A percentile compares a stretch with the other conserved stretches of the same genome.
Conservation (phyloP, 441 rosid genomes). For the Theobroma grandiflorum region DNA sequence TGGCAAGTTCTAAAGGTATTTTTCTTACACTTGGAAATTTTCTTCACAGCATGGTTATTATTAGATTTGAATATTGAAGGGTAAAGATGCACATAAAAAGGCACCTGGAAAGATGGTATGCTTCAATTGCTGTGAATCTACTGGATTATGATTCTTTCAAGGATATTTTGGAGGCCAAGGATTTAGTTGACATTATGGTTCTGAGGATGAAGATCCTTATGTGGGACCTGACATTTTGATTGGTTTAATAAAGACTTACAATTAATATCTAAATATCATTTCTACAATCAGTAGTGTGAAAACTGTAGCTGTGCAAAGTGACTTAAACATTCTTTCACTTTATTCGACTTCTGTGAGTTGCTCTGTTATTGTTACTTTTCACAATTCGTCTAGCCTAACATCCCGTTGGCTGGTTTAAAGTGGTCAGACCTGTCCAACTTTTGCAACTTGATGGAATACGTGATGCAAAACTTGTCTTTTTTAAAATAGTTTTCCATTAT, state of each 20-base stretch:
- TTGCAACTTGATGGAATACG: neutral
- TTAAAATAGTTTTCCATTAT: neutral
- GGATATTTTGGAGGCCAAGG: slow-evolving; percentile 2
- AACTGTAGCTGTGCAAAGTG: neutral
- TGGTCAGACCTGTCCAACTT: slow-evolving; percentile 10
- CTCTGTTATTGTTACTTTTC: neutral
- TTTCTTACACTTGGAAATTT: slow-evolving; percentile 13
- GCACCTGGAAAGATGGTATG: neutral
- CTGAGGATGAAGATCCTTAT: neutral
- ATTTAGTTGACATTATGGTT: neutral
- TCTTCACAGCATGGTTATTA: slow-evolving; percentile 8
- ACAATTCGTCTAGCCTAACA: neutral
- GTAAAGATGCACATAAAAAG: slow-evolving; percentile 9
- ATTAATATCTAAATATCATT: neutral
- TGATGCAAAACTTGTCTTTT: neutral
- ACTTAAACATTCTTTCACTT: slow-evolving; percentile 1
- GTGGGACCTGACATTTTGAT: neutral
- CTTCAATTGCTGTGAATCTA: slow-evolving; percentile 10
- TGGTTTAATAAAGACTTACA: neutral
- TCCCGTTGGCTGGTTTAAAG: slow-evolving; percentile 4
- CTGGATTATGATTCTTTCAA: neutral
- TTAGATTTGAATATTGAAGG: neutral
- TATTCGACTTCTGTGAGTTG: neutral
- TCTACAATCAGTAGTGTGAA: neutral
- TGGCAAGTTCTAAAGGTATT: slow-evolving; percentile 71